A percentile compares a stretch with the other conserved stretches of the same genome.
Conservation (phyloP, 2,329 filamentous ascomycete species). For the Aspergillus flavus region DNA sequence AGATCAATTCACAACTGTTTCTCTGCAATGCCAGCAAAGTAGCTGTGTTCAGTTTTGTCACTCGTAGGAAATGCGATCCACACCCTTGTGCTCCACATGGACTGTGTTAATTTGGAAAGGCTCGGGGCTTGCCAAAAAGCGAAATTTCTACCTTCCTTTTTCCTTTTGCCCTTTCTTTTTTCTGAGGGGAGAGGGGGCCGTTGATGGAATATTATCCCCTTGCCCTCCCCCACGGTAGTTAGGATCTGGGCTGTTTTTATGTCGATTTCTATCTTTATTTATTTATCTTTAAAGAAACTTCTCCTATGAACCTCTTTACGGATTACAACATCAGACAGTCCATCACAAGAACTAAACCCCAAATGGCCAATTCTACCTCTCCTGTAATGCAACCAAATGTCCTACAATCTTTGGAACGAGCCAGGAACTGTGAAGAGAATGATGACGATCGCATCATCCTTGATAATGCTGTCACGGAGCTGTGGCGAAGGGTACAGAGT, state of each 20-base stretch:
- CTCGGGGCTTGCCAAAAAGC: slow-evolving; percentile 20
- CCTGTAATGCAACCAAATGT: slow-evolving; percentile 50
- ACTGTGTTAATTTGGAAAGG: slow-evolving; percentile 28
- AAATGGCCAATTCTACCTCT: slow-evolving; percentile 41
- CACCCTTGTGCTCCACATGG: slow-evolving; percentile 25
- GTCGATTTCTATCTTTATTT: not conserved
- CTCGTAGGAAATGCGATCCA: slow-evolving; percentile 25
- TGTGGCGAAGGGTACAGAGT: slow-evolving; percentile 69
- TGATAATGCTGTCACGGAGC: slow-evolving; percentile 62
- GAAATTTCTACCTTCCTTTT: slow-evolving; percentile 19
- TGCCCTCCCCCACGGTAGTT: not conserved
- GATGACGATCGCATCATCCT: slow-evolving; percentile 69
- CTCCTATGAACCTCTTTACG: not conserved
- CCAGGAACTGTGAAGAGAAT: slow-evolving; percentile 70
- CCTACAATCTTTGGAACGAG: slow-evolving; percentile 72
- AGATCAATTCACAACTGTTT: not conserved
- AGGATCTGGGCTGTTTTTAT: not conserved
- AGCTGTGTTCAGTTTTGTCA: slow-evolving; percentile 12
- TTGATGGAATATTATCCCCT: not conserved
- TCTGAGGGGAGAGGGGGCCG: not conserved
- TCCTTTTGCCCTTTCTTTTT: not conserved
- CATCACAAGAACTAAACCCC: slow-evolving; percentile 10
- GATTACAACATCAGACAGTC: not conserved
- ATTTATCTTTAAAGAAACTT: not conserved
- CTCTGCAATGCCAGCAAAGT: not conserved